Evolutionary conservation across 768 basidiomycete genomes (phyloP).

Genomic region (Boletellus sp.): DNA sequence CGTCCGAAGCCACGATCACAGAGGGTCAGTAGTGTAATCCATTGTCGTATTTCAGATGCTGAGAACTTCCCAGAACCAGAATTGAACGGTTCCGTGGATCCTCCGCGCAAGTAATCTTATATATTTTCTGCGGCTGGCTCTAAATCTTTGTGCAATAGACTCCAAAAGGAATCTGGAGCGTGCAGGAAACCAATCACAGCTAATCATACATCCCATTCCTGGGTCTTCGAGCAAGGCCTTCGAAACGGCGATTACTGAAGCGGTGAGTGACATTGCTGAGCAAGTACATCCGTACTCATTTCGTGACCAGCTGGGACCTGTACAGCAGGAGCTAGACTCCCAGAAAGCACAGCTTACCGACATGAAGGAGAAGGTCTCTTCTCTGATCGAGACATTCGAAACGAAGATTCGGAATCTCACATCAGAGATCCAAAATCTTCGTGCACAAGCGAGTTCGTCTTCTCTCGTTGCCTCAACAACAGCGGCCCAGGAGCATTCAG

Average conservation of each 20-base stretch:
- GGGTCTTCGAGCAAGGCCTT: slow-evolving; percentile 9
- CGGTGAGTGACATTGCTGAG: slow-evolving; percentile 21
- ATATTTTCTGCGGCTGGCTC: not conserved
- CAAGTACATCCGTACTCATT: slow-evolving; percentile 1
- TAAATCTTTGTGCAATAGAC: slow-evolving; percentile 2
- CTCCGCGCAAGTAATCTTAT: slow-evolving; percentile 14
- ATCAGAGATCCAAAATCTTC: slow-evolving; percentile 33
- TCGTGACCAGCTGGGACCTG: slow-evolving; percentile 42
- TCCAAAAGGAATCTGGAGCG: slow-evolving; percentile 1
- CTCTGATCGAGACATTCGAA: slow-evolving; percentile 31
- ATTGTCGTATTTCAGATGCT: slow-evolving; percentile 4
- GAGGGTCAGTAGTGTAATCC: slow-evolving; percentile 39
- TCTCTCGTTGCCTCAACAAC: slow-evolving; percentile 8
- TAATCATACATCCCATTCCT: not conserved
- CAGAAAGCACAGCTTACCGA: slow-evolving; percentile 44
- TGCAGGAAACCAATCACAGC: slow-evolving; percentile 4
- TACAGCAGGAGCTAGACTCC: slow-evolving; percentile 47
- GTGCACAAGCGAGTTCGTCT: slow-evolving; percentile 16
- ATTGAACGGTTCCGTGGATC: slow-evolving; percentile 8
- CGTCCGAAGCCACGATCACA: slow-evolving; percentile 52
- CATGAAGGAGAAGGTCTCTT: slow-evolving; percentile 29
- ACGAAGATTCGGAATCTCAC: slow-evolving; percentile 36
- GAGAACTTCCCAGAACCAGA: slow-evolving; percentile 26
- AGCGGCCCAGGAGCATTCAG: slow-evolving; percentile 10
- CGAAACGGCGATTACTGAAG: slow-evolving; percentile 24